Percentiles rank a stretch among this genome's conserved stretches.
phyloP scores from a whole-genome alignment of 1,284 basidiomycete genomes.

The Coniophora puteana region DNA sequence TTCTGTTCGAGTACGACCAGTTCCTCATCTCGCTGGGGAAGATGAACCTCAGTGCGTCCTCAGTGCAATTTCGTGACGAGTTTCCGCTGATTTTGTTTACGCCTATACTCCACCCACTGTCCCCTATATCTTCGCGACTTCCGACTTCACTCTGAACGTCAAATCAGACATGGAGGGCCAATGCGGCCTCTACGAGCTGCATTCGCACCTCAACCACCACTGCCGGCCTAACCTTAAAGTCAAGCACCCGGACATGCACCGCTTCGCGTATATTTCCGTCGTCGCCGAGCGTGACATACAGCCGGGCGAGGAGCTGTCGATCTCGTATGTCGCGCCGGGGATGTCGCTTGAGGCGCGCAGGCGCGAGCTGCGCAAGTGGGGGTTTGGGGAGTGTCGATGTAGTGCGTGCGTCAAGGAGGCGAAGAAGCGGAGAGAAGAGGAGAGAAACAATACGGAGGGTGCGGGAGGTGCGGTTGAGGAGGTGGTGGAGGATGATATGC shows the following conservation, averaged over 20 bases:
- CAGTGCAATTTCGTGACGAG: not conserved
- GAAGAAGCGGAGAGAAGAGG: slow-evolving; percentile 36
- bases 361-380: slow-evolving; percentile 67
- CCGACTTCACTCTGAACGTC: no score
- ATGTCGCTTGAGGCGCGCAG: slow-evolving; percentile 51
- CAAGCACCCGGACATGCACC: slow-evolving; percentile 64
- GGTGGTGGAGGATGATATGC: no score
- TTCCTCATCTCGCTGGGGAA: slow-evolving; percentile 76
- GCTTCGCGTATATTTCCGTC: slow-evolving; percentile 63
- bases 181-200: slow-evolving; percentile 82
- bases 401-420: slow-evolving; percentile 56
- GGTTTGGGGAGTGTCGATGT: slow-evolving; percentile 69
- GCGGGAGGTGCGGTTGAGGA: no score
- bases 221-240: slow-evolving; percentile 79
- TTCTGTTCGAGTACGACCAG: slow-evolving; percentile 70
- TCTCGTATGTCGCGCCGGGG: slow-evolving; percentile 77
- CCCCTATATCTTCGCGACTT: no score
- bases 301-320: slow-evolving; percentile 70
- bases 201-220: slow-evolving; percentile 85
- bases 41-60: slow-evolving; percentile 73
- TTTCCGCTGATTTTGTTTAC: slow-evolving; percentile 8
- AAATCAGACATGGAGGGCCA: slow-evolving; percentile 82
- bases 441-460: slow-evolving; percentile 15
- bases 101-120: not conserved
- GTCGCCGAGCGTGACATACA: slow-evolving; percentile 65